Conservation (phyloP, 1,284 basidiomycete genomes). For the Irpex sp. region DNA sequence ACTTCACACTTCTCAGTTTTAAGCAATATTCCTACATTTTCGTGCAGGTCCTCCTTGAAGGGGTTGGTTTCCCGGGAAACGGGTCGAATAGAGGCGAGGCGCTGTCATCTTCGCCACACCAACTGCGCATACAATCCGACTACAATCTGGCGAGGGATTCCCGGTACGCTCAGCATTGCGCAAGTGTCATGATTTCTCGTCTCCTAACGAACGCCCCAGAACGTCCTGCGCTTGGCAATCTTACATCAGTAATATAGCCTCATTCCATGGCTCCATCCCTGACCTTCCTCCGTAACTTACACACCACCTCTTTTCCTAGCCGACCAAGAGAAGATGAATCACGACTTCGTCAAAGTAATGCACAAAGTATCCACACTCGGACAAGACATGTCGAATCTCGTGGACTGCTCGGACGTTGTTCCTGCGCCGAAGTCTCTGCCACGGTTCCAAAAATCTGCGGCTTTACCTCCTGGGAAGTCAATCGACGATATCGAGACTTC, state of each 20-base stretch:
- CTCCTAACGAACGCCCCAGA: neutral
- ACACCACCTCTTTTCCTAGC: neutral
- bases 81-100: constrained; percentile 31
- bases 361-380: neutral
- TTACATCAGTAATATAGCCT: constrained; percentile 24
- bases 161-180: neutral
- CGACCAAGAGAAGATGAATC: neutral
- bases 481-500: neutral
- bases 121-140: constrained; percentile 39
- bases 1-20: constrained; percentile 33
- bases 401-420: neutral
- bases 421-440: neutral
- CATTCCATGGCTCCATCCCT: neutral
- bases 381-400: neutral
- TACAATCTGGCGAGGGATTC: constrained; percentile 31
- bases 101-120: constrained; percentile 30
- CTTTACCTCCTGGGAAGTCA: neutral
- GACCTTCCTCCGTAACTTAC: neutral
- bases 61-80: constrained; percentile 30
- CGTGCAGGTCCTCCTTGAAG: constrained; percentile 23
- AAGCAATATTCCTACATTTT: neutral
- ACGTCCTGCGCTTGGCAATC: constrained; percentile 31
- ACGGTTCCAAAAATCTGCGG: neutral
- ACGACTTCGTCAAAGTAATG: neutral
- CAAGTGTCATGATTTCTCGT: neutral